Percentiles rank a stretch among this genome's conserved stretches.
Evolutionary conservation across 2,329 filamentous ascomycete species (phyloP).

Genomic region (Fusarium sp.): DNA sequence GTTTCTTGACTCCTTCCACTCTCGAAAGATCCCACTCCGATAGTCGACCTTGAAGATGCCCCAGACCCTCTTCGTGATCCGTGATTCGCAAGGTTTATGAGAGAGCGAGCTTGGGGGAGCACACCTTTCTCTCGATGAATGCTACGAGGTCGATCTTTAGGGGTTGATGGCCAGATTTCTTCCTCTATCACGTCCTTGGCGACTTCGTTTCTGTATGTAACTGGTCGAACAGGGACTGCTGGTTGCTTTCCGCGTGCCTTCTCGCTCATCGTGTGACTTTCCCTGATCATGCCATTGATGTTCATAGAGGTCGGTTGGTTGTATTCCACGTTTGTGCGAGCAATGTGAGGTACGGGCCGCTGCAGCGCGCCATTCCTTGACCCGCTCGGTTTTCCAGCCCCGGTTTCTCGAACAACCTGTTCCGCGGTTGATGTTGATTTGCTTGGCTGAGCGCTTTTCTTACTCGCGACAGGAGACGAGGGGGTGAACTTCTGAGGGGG

Average conservation of each 20-base stretch:
- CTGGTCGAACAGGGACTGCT: constrained; percentile 36
- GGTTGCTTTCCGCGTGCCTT: constrained; percentile 65
- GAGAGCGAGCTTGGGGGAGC: constrained; percentile 41
- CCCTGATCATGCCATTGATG: constrained; percentile 12
- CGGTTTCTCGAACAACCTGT: constrained; percentile 48
- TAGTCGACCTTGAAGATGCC: constrained; percentile 40
- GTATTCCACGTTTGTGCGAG: constrained; percentile 40
- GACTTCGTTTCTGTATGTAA: constrained; percentile 28
- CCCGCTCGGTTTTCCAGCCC: constrained; percentile 35
- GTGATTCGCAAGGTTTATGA: constrained; percentile 41
- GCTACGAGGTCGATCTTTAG: constrained; percentile 22
- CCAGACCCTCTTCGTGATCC: constrained; percentile 37
- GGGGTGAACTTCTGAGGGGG: constrained; percentile 58
- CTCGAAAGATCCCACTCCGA: constrained; percentile 40
- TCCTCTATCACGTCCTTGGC: constrained; percentile 15
- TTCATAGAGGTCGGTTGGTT: constrained; percentile 1
- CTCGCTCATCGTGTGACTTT: constrained; percentile 50
- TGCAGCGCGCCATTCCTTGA: constrained; percentile 42
- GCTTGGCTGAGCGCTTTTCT: constrained; percentile 59
- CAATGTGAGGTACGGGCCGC: constrained; percentile 45
- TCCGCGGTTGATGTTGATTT: constrained; percentile 51
- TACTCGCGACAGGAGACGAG: constrained; percentile 57
- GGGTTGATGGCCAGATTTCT: constrained; percentile 5
- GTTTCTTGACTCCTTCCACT: constrained; percentile 33
- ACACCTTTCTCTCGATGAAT: constrained; percentile 24